phyloP scores from a whole-genome alignment of 2,329 filamentous ascomycete genomes.

The Drechmeria coniospora region DNA sequence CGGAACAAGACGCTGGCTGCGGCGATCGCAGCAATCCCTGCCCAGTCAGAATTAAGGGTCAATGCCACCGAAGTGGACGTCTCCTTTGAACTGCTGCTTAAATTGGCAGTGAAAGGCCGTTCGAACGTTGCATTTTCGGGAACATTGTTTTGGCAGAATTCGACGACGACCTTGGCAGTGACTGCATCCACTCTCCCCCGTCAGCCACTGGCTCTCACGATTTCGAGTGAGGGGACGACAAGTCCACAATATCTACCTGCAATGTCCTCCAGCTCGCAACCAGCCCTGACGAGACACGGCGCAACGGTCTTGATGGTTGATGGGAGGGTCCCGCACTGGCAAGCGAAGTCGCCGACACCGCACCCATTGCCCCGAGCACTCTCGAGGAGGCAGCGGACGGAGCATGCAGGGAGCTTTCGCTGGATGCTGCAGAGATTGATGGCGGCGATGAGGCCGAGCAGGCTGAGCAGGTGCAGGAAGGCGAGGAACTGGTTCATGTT shows the following conservation, averaged over 20 bases:
- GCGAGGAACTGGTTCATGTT: background rate
- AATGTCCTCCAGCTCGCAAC: constrained; percentile 19
- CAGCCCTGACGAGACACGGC: constrained; percentile 19
- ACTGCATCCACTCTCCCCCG: no score
- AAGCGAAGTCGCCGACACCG: constrained; percentile 16
- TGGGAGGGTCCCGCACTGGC: constrained; percentile 22
- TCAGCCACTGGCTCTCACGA: no score
- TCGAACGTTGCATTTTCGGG: constrained; percentile 1
- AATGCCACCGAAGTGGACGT: background rate
- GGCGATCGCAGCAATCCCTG: background rate
- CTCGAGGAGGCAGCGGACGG: constrained; percentile 19
- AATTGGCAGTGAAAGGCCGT: background rate
- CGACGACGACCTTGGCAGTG: constrained; percentile 2
- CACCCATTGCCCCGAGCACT: constrained; percentile 18
- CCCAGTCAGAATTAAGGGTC: background rate
- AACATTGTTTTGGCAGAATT: constrained; percentile 2
- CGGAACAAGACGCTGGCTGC: background rate
- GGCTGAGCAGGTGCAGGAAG: background rate
- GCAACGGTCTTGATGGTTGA: constrained; percentile 17
- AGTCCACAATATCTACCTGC: constrained; percentile 12
- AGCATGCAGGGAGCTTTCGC: constrained; percentile 20
- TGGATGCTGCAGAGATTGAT: constrained; percentile 7
- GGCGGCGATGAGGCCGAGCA: constrained; percentile 7
- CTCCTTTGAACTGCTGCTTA: background rate
- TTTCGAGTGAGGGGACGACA: background rate